A percentile compares a stretch with the other conserved stretches of the same genome.
phyloP scores from a whole-genome alignment of 2,329 filamentous ascomycete genomes.

The Hortaea sp. region DNA sequence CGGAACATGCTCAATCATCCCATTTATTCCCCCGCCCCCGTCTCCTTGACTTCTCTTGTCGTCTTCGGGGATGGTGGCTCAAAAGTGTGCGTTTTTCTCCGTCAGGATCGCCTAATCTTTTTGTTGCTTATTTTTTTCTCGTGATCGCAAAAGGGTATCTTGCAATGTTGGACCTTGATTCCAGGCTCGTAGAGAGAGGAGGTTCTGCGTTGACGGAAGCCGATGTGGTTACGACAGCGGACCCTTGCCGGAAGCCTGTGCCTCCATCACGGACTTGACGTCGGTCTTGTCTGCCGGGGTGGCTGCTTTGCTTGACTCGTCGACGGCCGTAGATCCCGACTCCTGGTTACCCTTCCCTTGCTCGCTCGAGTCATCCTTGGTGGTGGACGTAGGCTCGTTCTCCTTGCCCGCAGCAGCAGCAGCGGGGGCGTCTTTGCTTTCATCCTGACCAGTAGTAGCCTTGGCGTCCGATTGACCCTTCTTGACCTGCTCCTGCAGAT shows the following conservation, averaged over 20 bases:
- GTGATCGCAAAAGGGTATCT: no score
- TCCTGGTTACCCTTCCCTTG: slow-evolving; percentile 18
- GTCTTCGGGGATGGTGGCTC: no score
- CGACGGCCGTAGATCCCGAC: slow-evolving; percentile 3
- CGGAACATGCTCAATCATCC: no score
- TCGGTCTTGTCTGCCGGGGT: slow-evolving; percentile 5
- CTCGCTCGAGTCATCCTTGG: slow-evolving; percentile 8
- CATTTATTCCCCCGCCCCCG: no score
- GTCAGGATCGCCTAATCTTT: no score
- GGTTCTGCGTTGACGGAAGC: no score
- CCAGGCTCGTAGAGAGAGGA: no score
- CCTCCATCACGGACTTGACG: slow-evolving; percentile 4
- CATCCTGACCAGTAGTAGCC: slow-evolving; percentile 27
- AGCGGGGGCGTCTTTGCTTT: slow-evolving; percentile 41
- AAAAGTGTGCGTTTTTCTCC: no score
- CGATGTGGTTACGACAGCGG: no score
- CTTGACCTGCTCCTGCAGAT: slow-evolving; percentile 72
- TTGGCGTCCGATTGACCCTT: slow-evolving; percentile 41
- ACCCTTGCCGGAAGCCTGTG: neutral
- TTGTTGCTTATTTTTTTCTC: no score
- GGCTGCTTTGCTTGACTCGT: slow-evolving; percentile 21
- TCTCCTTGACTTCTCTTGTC: no score
- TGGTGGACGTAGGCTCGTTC: slow-evolving; percentile 1
- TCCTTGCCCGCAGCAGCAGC: slow-evolving; percentile 14
- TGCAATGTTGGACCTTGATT: no score